Evolutionary conservation across 345 rosid species (phyloP), one percentile per base, ranked within the genome.

Genomic region (Camelina hispida): DNA sequence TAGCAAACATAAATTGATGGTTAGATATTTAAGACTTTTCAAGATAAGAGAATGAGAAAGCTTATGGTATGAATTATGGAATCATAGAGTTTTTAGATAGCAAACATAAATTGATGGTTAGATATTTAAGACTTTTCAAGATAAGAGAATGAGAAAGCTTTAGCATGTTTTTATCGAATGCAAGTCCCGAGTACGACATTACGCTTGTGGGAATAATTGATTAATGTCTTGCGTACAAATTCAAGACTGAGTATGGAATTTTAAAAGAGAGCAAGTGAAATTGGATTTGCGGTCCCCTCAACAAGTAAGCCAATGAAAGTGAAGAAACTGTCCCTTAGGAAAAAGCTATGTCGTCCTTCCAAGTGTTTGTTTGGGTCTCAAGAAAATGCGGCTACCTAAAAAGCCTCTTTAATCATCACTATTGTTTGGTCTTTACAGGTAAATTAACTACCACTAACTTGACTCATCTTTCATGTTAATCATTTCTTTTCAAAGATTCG

Each of bases 321-420:
- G 35, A 79, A 60, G 71, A 34, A 28, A 54, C 50, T 51, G 69
- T 58, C 30, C 10, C 32, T 25, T 25, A 63, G 6, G 75, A 47
- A 71, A 16, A 16, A 63, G 17, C n/a, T n/a, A n/a, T n/a, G 54
- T 70, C 38, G 30, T 76, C 35, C 42, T 13, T 57, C 78, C 79
- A 82, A 79, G 54, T 83, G 69, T 65, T 8, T 52, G 85, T 81
- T 79, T 65, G 81, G 71, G 89, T 86, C 93, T 86, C 91, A 84
- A 90, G 88, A 86, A 84, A 86, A 74, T 86, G 87, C 91, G 86
- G 91, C 91, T 75, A 17, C 87, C 80, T 66, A 69, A 68, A 79
- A 74, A 66, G 46, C 17, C 28, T 28, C 55, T 18, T 37, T 37
- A 67, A 69, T 63, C 44, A 71, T 56, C 54, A 64, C 46, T 59